Evolutionary conservation across 345 rosid genomes (phyloP).

Genomic region (Turnera subulata): DNA sequence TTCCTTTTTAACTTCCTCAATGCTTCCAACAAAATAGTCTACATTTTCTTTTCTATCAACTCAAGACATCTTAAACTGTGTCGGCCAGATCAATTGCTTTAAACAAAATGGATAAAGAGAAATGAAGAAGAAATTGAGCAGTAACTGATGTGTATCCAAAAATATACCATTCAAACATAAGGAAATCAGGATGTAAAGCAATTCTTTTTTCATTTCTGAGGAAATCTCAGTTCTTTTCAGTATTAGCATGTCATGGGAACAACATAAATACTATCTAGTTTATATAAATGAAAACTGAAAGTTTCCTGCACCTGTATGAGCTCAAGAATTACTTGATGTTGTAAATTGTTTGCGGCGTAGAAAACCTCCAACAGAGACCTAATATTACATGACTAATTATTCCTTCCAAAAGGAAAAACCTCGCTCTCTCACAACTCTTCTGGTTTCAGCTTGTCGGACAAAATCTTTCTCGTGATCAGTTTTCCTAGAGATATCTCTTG

Average conservation of each 20-base stretch:
- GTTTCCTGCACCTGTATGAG: constrained; percentile 13
- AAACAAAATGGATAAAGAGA: too few relatives aligned
- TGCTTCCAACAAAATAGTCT: too few relatives aligned
- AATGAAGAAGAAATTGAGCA: too few relatives aligned
- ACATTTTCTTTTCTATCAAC: too few relatives aligned
- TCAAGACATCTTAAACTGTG: too few relatives aligned
- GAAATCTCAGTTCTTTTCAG: neutral
- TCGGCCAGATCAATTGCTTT: too few relatives aligned
- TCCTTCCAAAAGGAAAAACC: constrained; percentile 66
- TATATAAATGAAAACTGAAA: constrained; percentile 10
- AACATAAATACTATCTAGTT: too few relatives aligned
- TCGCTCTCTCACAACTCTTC: constrained; percentile 58
- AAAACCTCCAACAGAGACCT: neutral
- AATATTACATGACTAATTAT: constrained; percentile 25
- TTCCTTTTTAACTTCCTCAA: too few relatives aligned
- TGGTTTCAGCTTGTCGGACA: constrained; percentile 55
- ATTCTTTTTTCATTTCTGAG: too few relatives aligned
- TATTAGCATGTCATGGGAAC: neutral
- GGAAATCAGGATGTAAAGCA: too few relatives aligned
- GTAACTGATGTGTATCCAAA: too few relatives aligned
- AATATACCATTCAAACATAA: too few relatives aligned
- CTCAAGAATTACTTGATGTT: constrained; percentile 16
- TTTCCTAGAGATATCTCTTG: constrained; percentile 26
- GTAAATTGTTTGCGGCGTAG: neutral
- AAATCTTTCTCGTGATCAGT: constrained; percentile 34